phyloP scores from a whole-genome alignment of 2,329 filamentous ascomycete species.

The Ceratocystis destructans region DNA sequence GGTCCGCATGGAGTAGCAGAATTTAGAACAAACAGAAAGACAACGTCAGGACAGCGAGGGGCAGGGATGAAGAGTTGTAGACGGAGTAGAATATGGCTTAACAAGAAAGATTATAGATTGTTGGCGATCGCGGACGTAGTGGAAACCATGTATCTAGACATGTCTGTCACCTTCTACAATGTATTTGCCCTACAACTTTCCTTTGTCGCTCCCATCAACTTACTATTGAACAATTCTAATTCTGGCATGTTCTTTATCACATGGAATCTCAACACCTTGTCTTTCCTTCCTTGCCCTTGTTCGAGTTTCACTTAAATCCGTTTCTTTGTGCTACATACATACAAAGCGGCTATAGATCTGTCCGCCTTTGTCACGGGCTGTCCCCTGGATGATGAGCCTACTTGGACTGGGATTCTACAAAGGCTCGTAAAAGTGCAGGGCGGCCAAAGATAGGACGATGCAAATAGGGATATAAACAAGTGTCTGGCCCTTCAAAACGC shows the following conservation, averaged over 20 bases:
- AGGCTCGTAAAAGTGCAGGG: neutral
- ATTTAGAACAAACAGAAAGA: neutral
- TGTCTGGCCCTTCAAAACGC: neutral
- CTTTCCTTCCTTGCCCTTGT: neutral
- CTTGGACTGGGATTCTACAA: neutral
- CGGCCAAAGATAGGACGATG: conserved; percentile 13
- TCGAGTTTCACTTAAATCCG: neutral
- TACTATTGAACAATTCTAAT: neutral
- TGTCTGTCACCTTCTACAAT: neutral
- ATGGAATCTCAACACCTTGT: neutral
- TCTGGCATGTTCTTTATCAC: neutral
- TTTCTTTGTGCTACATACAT: neutral
- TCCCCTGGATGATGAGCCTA: conserved; percentile 21
- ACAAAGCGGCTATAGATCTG: neutral
- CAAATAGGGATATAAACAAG: neutral
- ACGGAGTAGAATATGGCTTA: neutral
- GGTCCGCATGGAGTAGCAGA: neutral
- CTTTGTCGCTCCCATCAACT: neutral
- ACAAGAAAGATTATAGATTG: neutral
- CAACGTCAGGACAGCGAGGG: neutral
- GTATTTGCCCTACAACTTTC: neutral
- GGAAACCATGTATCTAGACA: neutral
- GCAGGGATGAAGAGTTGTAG: neutral
- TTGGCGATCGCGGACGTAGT: neutral
- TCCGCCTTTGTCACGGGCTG: neutral